Evolutionary conservation across 306 rosid species (phyloP), one percentile per base, ranked within the genome.

Genomic region (Albizia julibrissin): DNA sequence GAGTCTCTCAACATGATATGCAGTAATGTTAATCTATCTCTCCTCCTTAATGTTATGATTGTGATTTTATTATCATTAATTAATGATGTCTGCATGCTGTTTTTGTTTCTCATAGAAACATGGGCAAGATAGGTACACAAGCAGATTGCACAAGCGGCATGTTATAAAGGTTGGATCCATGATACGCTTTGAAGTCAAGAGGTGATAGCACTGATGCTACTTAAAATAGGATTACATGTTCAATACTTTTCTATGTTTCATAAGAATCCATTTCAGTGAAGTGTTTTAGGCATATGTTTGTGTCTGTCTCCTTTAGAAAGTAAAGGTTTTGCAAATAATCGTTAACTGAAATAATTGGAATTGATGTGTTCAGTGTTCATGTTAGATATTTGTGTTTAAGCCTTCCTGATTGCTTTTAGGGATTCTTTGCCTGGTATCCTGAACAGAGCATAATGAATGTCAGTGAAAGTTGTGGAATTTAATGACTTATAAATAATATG

Each of bases 111-210:
- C 46, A 43, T 84, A 93, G 99, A 96, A 92, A 88, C 85, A 67
- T 15, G 94, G 84, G 33, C 86, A 93, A 81, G 91, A 87, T 56
- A 84, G 84, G 79, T 92, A 86, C 77, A 84, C 80, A 34, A 96
- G 94, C 89, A 89, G 89, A 79, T 82, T 75, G 54, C 84, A 91
- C 82, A 96, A 90, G 92, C 84, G 82, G 10, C 97, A 95, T 85
- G 91, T 92, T 83, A 90, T 93, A 84, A 96, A 92, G 88, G 91
- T 85, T 47, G 98, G 98, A 75, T 76, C 89, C 79, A 79, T 85
- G 89, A 84, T 93, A 61, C 92, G 92, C 39, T 87, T 91, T 74
- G 77, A 74, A 72, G 91, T 95, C 71, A 95, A 92, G 88, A 95
- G 99, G 99, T 95, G 84, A 89, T 68, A 49, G 59, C 81, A 22